phyloP scores from a whole-genome alignment of 2,329 filamentous ascomycete species.

The Dactylellina cionopaga region DNA sequence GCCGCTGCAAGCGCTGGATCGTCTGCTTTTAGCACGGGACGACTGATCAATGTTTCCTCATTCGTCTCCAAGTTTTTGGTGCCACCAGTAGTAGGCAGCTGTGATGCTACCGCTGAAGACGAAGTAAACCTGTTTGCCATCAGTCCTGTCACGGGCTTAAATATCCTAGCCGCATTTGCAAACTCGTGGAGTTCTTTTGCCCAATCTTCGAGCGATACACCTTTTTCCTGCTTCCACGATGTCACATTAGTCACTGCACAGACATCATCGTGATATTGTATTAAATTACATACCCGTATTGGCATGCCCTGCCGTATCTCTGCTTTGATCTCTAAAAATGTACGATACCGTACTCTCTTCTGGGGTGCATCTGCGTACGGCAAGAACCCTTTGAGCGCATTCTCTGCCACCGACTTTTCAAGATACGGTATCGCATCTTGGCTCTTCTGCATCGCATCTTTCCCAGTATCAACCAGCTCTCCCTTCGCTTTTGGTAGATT shows the following conservation, averaged over 20 bases:
- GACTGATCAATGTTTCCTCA: conserved; percentile 61
- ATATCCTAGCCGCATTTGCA: conserved; percentile 76
- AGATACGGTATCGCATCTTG: conserved; percentile 64
- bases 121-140: conserved; percentile 96
- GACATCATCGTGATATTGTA: not conserved
- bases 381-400: conserved; percentile 70
- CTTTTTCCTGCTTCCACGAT: no score
- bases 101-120: conserved; percentile 65
- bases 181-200: conserved; percentile 83
- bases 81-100: conserved; percentile 57
- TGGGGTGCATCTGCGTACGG: conserved; percentile 84
- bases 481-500: conserved; percentile 81
- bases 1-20: conserved; percentile 89
- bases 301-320: conserved; percentile 71
- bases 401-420: conserved; percentile 62
- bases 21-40: conserved; percentile 68
- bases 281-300: conserved; percentile 61
- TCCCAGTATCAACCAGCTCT: conserved; percentile 74
- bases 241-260: no score
- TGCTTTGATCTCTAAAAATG: conserved; percentile 81
- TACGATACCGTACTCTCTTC: conserved; percentile 82
- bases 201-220: conserved; percentile 76
- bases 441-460: conserved; percentile 69
- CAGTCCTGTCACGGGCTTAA: conserved; percentile 87
- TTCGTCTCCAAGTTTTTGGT: conserved; percentile 31